phyloP scores from a whole-genome alignment of 2,329 filamentous ascomycete genomes.

The Pseudogymnoascus sp. region DNA sequence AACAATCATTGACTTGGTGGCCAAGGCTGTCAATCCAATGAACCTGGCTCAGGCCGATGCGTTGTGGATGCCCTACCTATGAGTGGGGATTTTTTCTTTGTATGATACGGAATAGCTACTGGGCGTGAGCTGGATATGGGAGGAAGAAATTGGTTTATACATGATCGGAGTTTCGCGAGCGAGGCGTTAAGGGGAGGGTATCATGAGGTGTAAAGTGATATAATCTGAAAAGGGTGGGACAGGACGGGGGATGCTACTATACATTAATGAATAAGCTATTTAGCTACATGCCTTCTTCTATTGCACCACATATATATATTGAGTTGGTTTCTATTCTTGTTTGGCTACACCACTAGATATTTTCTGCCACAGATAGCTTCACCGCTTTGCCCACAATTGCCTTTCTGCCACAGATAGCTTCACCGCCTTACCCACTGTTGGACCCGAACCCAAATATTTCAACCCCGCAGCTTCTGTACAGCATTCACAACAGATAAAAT shows the following conservation, averaged over 20 bases:
- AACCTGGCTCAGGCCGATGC: constrained; percentile 84
- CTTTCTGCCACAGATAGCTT: neutral
- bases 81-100: constrained; percentile 17
- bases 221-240: neutral
- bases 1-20: constrained; percentile 90
- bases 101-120: neutral
- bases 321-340: too few relatives aligned
- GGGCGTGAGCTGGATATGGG: neutral
- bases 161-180: constrained; percentile 6
- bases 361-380: neutral
- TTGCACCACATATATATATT: neutral
- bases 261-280: constrained; percentile 7
- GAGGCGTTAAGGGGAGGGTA: neutral
- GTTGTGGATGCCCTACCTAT: constrained; percentile 96
- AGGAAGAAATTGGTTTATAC: neutral
- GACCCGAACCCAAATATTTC: neutral
- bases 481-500: neutral
- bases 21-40: constrained; percentile 86
- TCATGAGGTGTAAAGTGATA: neutral
- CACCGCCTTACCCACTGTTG: neutral
- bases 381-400: neutral
- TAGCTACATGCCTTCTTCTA: neutral
- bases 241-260: neutral
- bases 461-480: neutral
- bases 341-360: too few relatives aligned